A percentile compares a stretch with the other conserved stretches of the same genome.
Evolutionary conservation across 805 yeast species (phyloP).

Genomic region (Hanseniaspora jakobsenii): DNA sequence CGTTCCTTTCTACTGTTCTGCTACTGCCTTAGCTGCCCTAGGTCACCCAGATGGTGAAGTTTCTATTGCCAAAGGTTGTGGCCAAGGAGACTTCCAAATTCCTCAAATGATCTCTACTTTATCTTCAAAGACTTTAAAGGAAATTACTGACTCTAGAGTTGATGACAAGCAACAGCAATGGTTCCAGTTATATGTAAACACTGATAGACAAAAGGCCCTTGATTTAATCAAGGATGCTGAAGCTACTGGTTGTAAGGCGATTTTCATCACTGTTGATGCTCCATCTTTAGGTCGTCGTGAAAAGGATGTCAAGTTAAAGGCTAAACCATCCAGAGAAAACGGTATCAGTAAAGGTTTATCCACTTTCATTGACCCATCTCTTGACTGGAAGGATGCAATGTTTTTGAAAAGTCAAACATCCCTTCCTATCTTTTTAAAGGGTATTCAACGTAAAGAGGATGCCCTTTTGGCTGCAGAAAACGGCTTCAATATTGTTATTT

Average conservation of each 20-base stretch:
- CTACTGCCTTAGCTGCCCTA: constrained; percentile 82
- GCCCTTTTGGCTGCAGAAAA: constrained; percentile 58
- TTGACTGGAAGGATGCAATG: constrained; percentile 54
- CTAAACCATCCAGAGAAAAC: constrained; percentile 43
- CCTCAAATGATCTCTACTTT: constrained; percentile 85
- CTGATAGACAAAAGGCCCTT: constrained; percentile 55
- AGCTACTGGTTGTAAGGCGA: constrained; percentile 60
- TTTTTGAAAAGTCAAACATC: constrained; percentile 45
- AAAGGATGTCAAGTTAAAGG: constrained; percentile 64
- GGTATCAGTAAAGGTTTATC: constrained; percentile 84
- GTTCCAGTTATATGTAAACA: constrained; percentile 78
- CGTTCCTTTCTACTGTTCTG: constrained; percentile 79
- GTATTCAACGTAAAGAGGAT: constrained; percentile 76
- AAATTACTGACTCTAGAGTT: constrained; percentile 57
- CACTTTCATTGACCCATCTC: constrained; percentile 64
- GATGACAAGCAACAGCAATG: constrained; percentile 66
- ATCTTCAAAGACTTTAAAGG: constrained; percentile 81
- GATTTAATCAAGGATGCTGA: constrained; percentile 61
- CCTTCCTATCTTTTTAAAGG: constrained; percentile 63
- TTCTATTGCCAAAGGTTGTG: constrained; percentile 74
- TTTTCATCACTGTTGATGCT: constrained; percentile 85
- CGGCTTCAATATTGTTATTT: constrained; percentile 63
- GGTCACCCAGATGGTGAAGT: constrained; percentile 85
- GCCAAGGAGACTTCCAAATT: constrained; percentile 45
- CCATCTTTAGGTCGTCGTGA: constrained; percentile 87